Evolutionary conservation across 2,329 filamentous ascomycete genomes (phyloP), one percentile per base, ranked within the genome.

Genomic region (Xylaria sp.): DNA sequence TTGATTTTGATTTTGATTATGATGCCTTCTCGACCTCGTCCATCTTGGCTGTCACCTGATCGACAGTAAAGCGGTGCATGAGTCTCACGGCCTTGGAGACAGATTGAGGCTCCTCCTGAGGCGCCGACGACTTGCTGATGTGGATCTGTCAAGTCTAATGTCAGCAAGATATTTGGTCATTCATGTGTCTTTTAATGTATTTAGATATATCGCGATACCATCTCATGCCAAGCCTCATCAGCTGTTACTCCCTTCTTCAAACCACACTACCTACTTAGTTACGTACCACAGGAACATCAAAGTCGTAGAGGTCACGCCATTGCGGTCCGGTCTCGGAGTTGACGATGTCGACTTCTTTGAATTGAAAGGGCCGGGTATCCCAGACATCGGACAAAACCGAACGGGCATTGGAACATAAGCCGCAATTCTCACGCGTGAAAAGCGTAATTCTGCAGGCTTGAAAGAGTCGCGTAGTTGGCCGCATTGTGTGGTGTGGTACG

Each of bases 281-380:
- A 76, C 83, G 71, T 79, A 94, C 91, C 72, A 94, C 91, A 0
- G 91, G 91, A 7, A 92, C 91, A 69, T 94, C 91, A 74, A 93
- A 92, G 61, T 93, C 91, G 73, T 94, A 94, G 1, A 92, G 72
- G 51, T 88, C 82, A 71, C 85, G 87, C 91, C 91, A 94, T 3
- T 57, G 64, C 23, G 80, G 78, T 65, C 86, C 84, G 15, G 83
- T 82, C 25, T 87, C 84, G 0, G 84, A 81, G 51, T 84, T 83
- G 77, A 91, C 86, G 51, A 94, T 86, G 72, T 93, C 83, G 64
- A 92, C 81, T 75, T 93, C 89, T 7, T 81, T 80, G 75, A 87
- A 92, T 17, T 82, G 82, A 75, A 94, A 92, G 0, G 88, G 88
- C 25, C 88, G 80, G 28, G 78, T 76, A 60, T 90, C 85, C 84